Evolutionary conservation across 768 basidiomycete genomes (phyloP).

Genomic region (Leccinum rimulosum): DNA sequence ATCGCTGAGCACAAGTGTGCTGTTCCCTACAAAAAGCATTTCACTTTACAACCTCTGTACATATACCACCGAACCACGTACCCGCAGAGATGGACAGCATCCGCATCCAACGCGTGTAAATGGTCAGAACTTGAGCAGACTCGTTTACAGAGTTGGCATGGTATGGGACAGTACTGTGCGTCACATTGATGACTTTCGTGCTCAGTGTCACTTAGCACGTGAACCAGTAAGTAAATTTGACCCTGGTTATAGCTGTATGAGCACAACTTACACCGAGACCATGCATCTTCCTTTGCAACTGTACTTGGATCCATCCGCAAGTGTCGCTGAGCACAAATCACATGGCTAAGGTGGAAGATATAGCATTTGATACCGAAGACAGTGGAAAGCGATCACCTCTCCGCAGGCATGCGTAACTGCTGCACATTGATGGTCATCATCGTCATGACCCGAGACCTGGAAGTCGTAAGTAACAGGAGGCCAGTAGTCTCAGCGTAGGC

Average conservation of each 20-base stretch:
- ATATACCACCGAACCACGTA: conserved; percentile 21
- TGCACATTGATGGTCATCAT: conserved; percentile 51
- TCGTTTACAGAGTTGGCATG: conserved; percentile 54
- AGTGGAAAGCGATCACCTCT: conserved; percentile 34
- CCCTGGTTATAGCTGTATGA: neutral
- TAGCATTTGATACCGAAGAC: neutral
- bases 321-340: conserved; percentile 30
- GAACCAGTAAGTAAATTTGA: neutral
- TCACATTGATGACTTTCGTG: conserved; percentile 53
- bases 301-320: conserved; percentile 28
- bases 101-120: conserved; percentile 46
- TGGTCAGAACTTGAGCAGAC: conserved; percentile 47
- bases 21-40: conserved; percentile 32
- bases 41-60: conserved; percentile 8
- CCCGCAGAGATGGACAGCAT: conserved; percentile 57
- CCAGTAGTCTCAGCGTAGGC: neutral
- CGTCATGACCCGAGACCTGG: conserved; percentile 47
- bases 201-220: conserved; percentile 38
- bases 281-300: conserved; percentile 44
- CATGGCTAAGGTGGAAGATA: conserved; percentile 38
- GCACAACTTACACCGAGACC: conserved; percentile 38
- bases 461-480: neutral
- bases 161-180: conserved; percentile 48
- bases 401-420: conserved; percentile 54
- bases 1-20: conserved; percentile 47